Evolutionary conservation across 768 basidiomycete species (phyloP), one percentile per base, ranked within the genome.

Genomic region (Cystobasidiopsis lactophilus): DNA sequence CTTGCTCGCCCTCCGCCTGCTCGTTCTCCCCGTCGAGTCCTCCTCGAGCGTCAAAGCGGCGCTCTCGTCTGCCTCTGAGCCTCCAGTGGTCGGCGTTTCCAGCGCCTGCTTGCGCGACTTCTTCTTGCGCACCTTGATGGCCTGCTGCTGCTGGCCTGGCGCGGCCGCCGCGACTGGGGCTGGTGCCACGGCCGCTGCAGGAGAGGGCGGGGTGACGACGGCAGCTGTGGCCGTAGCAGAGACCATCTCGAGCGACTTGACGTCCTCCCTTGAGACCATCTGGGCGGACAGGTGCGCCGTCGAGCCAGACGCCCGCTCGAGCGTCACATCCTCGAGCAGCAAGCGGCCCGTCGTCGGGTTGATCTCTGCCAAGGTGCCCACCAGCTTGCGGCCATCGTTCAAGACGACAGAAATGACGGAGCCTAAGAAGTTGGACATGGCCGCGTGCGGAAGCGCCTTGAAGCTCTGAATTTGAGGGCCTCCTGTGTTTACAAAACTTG

Each of bases 351-450:
- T 29, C 4, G 11, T 14, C 21, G 44, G 26, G 41, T 56, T 44
- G 26, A 56, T 56, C 10, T 24, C 24, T 33, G 41, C 27, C 31
- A 56, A 37, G 23, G 24, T 48, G 41, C 55, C 55, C 35, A 45
- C 52, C n/a, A 56, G 31, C 2, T 26, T 46, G 23, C 51, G 53
- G 40, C 39, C 27, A 29, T 43, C 41, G 21, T 43, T 7, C 13
- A 43, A 43, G 26, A 11, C 19, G 7, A 43, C 41, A 9, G 7
- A 7, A 13, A 43, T 27, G 4, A 31, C 11, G 24, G 14, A 47
- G 26, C 45, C 45, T 16, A 47, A 30, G 26, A 47, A 47, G 16
- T 26, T 31, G 41, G 41, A 18, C 45, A 47, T 47, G 45, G 14
- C 13, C 24, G 23, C 9, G 4, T 19, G 21, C 41, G 7, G 41